Base-by-base conservation (phyloP, 768 basidiomycete genomes). In the Auricularia sp. region DNA sequence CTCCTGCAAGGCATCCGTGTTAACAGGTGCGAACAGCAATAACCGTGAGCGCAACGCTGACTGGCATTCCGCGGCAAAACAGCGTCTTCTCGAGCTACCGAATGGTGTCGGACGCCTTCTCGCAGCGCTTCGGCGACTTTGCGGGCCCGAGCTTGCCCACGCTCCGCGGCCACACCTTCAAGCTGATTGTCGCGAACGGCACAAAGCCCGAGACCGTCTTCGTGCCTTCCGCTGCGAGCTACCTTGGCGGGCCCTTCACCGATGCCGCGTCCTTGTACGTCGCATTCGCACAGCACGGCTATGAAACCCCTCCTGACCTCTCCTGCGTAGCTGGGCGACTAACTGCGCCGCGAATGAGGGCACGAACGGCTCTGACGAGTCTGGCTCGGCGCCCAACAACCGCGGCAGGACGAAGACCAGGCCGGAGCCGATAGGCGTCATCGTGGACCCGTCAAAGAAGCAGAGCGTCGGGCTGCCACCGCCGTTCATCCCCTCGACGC, bases 61-160 rank as follows among this genome's bases (percentile, higher is more conserved):
- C 7, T 51, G 5, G 18, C 21, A 16, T 3, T 3, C 14, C 34
- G 8, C 24, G 24, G 8, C 29, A n/a, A 29, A 34, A 56, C 24
- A 65, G 81, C 47, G 85, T 82, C 3, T 82, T 84, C 73, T 82
- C 79, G 37, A 83, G 83, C 69, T 87, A 87, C 70, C 76, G 83
- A 33, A 78, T 83, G 42, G 75, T 77, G 0, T 76, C 75, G 0
- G 69, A 65, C n/a, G 64, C 63, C 10, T 84, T 81, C 68, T 83
- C 82, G n/a, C 85, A 87, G 72, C 78, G 84, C 13, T 69, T 87
- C 61, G 86, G 81, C 10, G 78, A 79, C 67, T 75, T 85, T 39
- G 85, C 85, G 54, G 84, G 85, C 2, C 83, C 82, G 14, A 70
- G 74, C 21, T 80, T 81, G 65, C 81, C 82, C 3, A 76, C 77